phyloP scores from a whole-genome alignment of 140 eudicot genomes.

The Stevia rebaudiana region DNA sequence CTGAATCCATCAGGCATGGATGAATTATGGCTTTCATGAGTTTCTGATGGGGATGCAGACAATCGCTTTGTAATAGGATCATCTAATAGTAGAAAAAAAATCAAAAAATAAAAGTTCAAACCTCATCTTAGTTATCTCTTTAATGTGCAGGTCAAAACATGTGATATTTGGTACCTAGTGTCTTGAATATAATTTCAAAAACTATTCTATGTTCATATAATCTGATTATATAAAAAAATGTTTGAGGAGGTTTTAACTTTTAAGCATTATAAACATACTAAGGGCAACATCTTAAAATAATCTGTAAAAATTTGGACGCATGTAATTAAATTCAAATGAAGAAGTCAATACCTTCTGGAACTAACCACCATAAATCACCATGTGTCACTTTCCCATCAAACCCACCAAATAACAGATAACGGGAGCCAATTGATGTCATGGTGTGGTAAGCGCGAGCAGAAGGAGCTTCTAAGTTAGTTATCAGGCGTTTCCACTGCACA shows the following conservation, averaged over 20 bases:
- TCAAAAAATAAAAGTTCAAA: too few relatives aligned
- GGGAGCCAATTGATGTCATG: slow-evolving; percentile 77
- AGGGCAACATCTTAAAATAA: neutral
- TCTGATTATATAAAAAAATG: neutral
- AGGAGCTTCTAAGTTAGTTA: slow-evolving; percentile 70
- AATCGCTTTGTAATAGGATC: slow-evolving; percentile 81
- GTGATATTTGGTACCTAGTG: neutral
- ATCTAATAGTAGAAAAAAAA: slow-evolving; percentile 35
- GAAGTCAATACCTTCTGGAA: slow-evolving; percentile 72
- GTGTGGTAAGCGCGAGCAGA: slow-evolving; percentile 93
- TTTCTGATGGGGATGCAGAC: slow-evolving; percentile 37
- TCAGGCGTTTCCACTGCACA: slow-evolving; percentile 94
- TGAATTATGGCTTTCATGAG: slow-evolving; percentile 33
- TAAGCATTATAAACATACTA: neutral
- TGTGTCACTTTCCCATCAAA: slow-evolving; percentile 90
- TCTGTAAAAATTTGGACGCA: neutral
- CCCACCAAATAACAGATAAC: slow-evolving; percentile 87
- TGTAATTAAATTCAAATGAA: neutral
- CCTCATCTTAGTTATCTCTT: slow-evolving; percentile 8
- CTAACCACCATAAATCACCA: slow-evolving; percentile 98
- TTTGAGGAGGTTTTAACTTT: neutral
- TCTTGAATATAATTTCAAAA: neutral
- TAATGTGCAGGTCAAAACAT: neutral
- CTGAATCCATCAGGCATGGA: slow-evolving; percentile 26
- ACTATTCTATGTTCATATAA: neutral